A percentile compares a stretch with the other conserved stretches of the same genome.
phyloP scores from a whole-genome alignment of 192 early-diverging fungal genomes.

The Coemansia pectinata region DNA sequence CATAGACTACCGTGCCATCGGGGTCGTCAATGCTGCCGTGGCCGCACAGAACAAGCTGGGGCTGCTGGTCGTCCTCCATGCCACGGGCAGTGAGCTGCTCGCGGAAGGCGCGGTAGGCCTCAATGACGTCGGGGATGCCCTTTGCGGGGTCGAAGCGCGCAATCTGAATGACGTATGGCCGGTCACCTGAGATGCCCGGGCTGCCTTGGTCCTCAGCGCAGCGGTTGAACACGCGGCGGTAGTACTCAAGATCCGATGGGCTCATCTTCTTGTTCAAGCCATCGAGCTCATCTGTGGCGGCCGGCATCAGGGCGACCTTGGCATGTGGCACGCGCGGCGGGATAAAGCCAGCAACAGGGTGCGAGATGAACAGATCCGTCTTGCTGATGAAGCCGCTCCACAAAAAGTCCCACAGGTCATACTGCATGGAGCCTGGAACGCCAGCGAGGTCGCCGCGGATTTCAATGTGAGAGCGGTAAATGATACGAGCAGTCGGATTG shows the following conservation, averaged over 20 bases:
- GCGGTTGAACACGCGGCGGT: slow-evolving; percentile 78
- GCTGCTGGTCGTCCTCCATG: slow-evolving; percentile 50
- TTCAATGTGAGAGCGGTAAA: slow-evolving; percentile 86
- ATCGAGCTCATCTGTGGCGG: slow-evolving; percentile 77
- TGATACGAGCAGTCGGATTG: slow-evolving; percentile 67
- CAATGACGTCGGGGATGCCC: slow-evolving; percentile 73
- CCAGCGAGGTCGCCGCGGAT: slow-evolving; percentile 73
- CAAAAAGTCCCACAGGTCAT: slow-evolving; percentile 75
- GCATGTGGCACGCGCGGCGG: slow-evolving; percentile 68
- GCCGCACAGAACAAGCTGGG: slow-evolving; percentile 75
- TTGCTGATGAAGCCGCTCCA: slow-evolving; percentile 69
- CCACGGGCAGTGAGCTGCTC: slow-evolving; percentile 53
- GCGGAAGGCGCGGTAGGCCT: slow-evolving; percentile 69
- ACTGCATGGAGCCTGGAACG: slow-evolving; percentile 63
- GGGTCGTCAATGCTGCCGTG: slow-evolving; percentile 85
- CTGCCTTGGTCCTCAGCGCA: slow-evolving; percentile 69
- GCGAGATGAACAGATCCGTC: slow-evolving; percentile 76
- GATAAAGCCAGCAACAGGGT: slow-evolving; percentile 74
- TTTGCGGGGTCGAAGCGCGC: slow-evolving; percentile 85
- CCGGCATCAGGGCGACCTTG: slow-evolving; percentile 70
- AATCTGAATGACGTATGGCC: slow-evolving; percentile 82
- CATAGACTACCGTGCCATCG: slow-evolving; percentile 70
- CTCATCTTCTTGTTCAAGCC: slow-evolving; percentile 77
- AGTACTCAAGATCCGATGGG: slow-evolving; percentile 60
- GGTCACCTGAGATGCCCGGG: slow-evolving; percentile 56